These are phyloP conservation scores for Aureobasidium sp. DNA, from an alignment of 2,329 filamentous ascomycete species.

Conservation along the genomic window DNA sequence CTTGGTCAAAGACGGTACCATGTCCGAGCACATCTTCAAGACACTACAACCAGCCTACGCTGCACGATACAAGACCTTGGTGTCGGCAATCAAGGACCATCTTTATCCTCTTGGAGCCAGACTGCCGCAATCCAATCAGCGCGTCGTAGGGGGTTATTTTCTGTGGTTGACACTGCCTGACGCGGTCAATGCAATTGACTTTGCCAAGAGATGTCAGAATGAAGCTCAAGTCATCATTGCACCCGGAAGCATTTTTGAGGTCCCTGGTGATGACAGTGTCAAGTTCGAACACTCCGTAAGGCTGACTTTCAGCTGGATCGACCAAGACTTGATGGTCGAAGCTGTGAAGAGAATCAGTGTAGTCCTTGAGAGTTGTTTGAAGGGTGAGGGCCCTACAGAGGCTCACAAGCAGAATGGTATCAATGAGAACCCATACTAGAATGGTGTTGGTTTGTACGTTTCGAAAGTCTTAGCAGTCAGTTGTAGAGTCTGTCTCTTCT, in stretches of 20 bases:
- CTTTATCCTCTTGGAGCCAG: constrained; percentile 56
- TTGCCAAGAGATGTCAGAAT: constrained; percentile 49
- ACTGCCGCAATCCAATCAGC: constrained; percentile 33
- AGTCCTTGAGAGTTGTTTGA: constrained; percentile 34
- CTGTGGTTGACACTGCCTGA: constrained; percentile 64
- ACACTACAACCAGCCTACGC: constrained; percentile 49
- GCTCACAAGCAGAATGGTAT: not conserved
- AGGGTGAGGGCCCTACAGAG: not conserved
- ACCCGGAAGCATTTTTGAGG: constrained; percentile 59
- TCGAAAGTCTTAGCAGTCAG: not conserved
- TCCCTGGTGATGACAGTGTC: constrained; percentile 37
- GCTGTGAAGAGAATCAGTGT: constrained; percentile 55
- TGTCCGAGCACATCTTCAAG: constrained; percentile 45
- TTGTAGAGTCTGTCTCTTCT: constrained; percentile 56
- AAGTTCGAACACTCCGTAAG: constrained; percentile 53
- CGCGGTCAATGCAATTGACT: constrained; percentile 42
- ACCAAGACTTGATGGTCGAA: constrained; percentile 55
- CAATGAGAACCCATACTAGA: not conserved
- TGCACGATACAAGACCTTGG: constrained; percentile 45
- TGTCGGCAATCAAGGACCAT: constrained; percentile 48
- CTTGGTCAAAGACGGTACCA: constrained; percentile 41
- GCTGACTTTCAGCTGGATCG: constrained; percentile 65
- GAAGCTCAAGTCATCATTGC: constrained; percentile 62
- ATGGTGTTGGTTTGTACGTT: not conserved
- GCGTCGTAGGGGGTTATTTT: constrained; percentile 72